Conservation (phyloP, 331 rosid genomes). For the Malus hybrid region DNA sequence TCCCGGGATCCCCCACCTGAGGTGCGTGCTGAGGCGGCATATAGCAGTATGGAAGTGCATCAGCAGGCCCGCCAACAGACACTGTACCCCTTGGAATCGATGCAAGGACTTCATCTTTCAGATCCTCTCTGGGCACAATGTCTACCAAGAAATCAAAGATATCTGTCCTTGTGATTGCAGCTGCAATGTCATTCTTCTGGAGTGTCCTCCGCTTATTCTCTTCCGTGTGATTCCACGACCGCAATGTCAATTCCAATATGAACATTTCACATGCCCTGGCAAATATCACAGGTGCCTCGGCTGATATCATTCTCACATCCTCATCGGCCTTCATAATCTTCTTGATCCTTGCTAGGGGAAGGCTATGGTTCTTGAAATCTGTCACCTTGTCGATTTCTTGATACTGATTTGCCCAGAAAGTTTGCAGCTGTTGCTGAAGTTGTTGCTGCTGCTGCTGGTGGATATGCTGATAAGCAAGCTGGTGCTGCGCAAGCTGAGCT, state of each 20-base stretch:
- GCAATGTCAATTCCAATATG: conserved; percentile 68
- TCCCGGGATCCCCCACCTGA: conserved; percentile 66
- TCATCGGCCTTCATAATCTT: conserved; percentile 88
- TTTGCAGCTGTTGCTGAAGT: conserved; percentile 64
- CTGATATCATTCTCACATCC: conserved; percentile 82
- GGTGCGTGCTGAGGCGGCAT: conserved; percentile 72
- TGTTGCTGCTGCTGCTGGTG: conserved; percentile 74
- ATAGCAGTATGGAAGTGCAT: conserved; percentile 58
- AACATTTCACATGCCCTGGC: conserved; percentile 85
- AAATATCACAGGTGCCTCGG: conserved; percentile 74
- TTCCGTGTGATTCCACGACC: conserved; percentile 83
- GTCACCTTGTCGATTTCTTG: conserved; percentile 69
- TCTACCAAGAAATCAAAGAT: conserved; percentile 79
- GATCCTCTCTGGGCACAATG: conserved; percentile 76
- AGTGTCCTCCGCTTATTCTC: conserved; percentile 82
- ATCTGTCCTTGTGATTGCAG: conserved; percentile 80
- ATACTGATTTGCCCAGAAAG: conserved; percentile 54
- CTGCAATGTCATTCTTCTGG: conserved; percentile 80
- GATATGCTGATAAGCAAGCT: no score
- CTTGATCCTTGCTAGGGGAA: conserved; percentile 81
- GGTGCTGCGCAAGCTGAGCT: conserved; percentile 31
- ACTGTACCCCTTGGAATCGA: conserved; percentile 79
- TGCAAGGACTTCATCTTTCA: conserved; percentile 73
- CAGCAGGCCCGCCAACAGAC: conserved; percentile 75
- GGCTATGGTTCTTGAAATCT: conserved; percentile 83